phyloP scores from a whole-genome alignment of 2,329 filamentous ascomycete genomes.

The Ophiostoma angusticollis region DNA sequence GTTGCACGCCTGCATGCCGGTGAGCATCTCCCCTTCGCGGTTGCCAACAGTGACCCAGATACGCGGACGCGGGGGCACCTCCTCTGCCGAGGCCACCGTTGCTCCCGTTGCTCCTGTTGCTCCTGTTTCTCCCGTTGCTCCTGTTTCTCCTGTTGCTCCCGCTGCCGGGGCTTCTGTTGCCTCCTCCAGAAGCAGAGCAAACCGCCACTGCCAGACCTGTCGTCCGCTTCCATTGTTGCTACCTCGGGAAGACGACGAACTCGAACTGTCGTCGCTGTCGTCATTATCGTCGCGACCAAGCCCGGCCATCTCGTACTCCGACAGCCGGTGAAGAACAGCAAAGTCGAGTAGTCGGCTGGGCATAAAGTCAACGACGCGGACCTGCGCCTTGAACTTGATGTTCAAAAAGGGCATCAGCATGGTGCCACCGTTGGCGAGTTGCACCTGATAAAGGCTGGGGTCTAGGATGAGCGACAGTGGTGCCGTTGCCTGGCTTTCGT shows the following conservation, averaged over 20 bases:
- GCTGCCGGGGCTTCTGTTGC: slow-evolving; percentile 34
- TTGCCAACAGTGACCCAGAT: slow-evolving; percentile 61
- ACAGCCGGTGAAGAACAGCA: slow-evolving; percentile 32
- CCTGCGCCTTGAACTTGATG: slow-evolving; percentile 52
- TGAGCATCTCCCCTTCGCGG: slow-evolving; percentile 34
- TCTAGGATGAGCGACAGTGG: slow-evolving; percentile 28
- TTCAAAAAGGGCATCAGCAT: slow-evolving; percentile 60
- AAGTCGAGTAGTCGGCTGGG: slow-evolving; percentile 63
- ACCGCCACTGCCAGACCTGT: slow-evolving; percentile 66
- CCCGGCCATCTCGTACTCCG: slow-evolving; percentile 36
- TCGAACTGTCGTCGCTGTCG: slow-evolving; percentile 15
- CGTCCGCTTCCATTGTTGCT: too few species aligned
- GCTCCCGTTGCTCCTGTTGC: slow-evolving; percentile 1
- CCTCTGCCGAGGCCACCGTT: not conserved
- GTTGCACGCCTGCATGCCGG: slow-evolving; percentile 35
- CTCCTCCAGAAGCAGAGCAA: slow-evolving; percentile 67
- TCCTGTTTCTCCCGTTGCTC: too few species aligned
- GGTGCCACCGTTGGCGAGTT: slow-evolving; percentile 24
- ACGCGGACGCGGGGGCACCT: slow-evolving; percentile 26
- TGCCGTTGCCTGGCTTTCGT: slow-evolving; percentile 23
- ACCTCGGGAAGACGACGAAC: not conserved
- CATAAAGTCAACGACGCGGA: slow-evolving; percentile 72
- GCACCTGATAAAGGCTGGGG: slow-evolving; percentile 26
- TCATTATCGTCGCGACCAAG: slow-evolving; percentile 24
- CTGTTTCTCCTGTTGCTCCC: slow-evolving; percentile 5